Base-by-base conservation (phyloP, 1,284 basidiomycete species). In the Ustilago xerochloae region DNA sequence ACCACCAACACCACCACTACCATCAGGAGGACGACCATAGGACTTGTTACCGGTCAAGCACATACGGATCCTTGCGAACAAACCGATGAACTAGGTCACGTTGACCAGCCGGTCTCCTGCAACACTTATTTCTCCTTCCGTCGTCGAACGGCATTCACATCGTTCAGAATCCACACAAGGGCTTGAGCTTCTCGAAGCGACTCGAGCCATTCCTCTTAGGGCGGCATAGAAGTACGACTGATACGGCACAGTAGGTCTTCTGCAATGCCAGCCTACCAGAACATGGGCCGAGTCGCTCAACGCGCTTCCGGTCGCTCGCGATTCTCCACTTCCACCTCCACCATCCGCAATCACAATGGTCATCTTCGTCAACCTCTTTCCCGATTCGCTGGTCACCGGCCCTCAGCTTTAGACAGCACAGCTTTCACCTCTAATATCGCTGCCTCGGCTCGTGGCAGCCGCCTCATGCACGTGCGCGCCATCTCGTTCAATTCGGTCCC, bases 401-500 rank as follows among this genome's bases (percentile, higher is more conserved):
- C 65, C 10, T 49, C 59, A 4, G 28, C 45, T n/a, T 16, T 58
- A 22, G 56, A 56, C 32, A 20, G 56, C 26, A 7, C 55, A 2
- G 43, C 52, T 16, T 39, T 60, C 10, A 13, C 29, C 22, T 26
- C 48, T 1, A 55, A 59, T 29, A 41, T 63, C 41, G 39, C 39
- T n/a, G 36, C 45, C n/a, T 62, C 58, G 32, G 55, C 67, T 20
- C 61, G 59, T 22, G 70, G 66, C 20, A 73, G 55, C 33, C 72
- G 78, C 15, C 54, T 68, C 16, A 75, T 83, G 63, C 81, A 82
- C 39, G 79, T 79, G 2, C 72, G 82, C 6, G 80, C 80, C 18
- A 60, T 84, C 38, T 81, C 79, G 48, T 83, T 83, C 71, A 77
- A 75, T 36, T 62, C 77, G 24, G 77, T 84, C 26, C 82, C 82